Evolutionary conservation across 805 yeast genomes (phyloP).

Genomic region (Brettanomyces naardenensis): DNA sequence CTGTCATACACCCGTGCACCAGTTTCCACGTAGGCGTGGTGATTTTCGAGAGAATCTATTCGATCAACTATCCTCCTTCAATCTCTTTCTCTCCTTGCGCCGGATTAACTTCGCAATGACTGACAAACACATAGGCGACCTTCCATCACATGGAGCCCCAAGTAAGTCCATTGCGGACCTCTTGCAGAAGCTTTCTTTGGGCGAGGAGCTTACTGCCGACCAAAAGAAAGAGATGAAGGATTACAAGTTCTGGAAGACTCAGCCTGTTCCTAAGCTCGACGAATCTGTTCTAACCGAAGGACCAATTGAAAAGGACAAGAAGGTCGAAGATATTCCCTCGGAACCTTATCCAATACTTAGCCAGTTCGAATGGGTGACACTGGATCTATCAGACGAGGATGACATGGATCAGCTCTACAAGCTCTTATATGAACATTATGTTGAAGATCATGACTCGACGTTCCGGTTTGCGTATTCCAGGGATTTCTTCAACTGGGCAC

Average conservation of each 20-base stretch:
- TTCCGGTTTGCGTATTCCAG: constrained; percentile 86
- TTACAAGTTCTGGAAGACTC: constrained; percentile 96
- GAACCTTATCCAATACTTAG: constrained; percentile 62
- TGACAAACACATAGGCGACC: not conserved
- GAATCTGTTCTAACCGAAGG: constrained; percentile 66
- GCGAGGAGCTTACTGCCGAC: constrained; percentile 47
- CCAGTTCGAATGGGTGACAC: constrained; percentile 84
- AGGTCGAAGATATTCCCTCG: constrained; percentile 63
- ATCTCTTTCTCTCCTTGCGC: no score
- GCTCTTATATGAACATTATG: constrained; percentile 81
- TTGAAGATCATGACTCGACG: constrained; percentile 87
- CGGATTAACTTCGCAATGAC: no score
- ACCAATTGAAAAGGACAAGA: constrained; percentile 64
- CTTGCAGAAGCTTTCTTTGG: constrained; percentile 44
- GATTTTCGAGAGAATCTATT: no score
- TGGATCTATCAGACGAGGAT: constrained; percentile 48
- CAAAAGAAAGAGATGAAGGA: constrained; percentile 74
- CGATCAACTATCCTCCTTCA: no score
- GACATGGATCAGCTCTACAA: constrained; percentile 74
- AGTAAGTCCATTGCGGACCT: constrained; percentile 38
- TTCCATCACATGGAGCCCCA: not conserved
- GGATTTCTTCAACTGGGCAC: constrained; percentile 84
- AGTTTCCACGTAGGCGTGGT: no score
- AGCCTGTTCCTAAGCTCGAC: constrained; percentile 81
- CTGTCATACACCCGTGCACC: no score